phyloP scores from a whole-genome alignment of 768 basidiomycete genomes.

The Lactifluus piperatus region DNA sequence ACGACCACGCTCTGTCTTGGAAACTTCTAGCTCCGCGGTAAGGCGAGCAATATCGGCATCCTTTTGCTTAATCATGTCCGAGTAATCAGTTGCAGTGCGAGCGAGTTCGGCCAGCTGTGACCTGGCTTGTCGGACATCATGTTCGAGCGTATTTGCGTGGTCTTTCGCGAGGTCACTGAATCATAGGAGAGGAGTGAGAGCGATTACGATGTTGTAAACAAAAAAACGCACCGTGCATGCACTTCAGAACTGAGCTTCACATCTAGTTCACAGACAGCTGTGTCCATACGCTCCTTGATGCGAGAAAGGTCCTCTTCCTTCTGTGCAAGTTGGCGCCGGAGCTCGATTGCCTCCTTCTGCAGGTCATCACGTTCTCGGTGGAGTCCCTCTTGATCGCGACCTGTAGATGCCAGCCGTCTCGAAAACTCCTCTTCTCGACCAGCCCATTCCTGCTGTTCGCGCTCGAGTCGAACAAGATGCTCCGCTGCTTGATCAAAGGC shows the following conservation, averaged over 20 bases:
- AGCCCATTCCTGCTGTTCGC: conserved; percentile 61
- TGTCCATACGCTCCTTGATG: conserved; percentile 67
- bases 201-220: not conserved
- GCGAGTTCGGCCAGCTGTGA: conserved; percentile 71
- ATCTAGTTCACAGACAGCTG: conserved; percentile 56
- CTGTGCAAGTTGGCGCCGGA: conserved; percentile 56
- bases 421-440: conserved; percentile 54
- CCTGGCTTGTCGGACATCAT: conserved; percentile 59
- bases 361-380: conserved; percentile 46
- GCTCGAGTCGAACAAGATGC: conserved; percentile 75
- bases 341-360: conserved; percentile 56
- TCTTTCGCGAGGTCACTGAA: conserved; percentile 56
- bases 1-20: conserved; percentile 46
- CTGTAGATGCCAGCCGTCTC: conserved; percentile 35
- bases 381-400: conserved; percentile 40
- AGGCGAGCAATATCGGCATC: conserved; percentile 60
- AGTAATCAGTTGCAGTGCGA: conserved; percentile 69
- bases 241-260: conserved; percentile 57
- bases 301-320: conserved; percentile 75
- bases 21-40: conserved; percentile 41
- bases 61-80: conserved; percentile 65
- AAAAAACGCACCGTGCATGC: conserved; percentile 47
- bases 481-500: conserved; percentile 82
- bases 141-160: conserved; percentile 54
- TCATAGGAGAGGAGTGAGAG: not conserved